Evolutionary conservation across 345 rosid species (phyloP).

Genomic region (Salix udensis): DNA sequence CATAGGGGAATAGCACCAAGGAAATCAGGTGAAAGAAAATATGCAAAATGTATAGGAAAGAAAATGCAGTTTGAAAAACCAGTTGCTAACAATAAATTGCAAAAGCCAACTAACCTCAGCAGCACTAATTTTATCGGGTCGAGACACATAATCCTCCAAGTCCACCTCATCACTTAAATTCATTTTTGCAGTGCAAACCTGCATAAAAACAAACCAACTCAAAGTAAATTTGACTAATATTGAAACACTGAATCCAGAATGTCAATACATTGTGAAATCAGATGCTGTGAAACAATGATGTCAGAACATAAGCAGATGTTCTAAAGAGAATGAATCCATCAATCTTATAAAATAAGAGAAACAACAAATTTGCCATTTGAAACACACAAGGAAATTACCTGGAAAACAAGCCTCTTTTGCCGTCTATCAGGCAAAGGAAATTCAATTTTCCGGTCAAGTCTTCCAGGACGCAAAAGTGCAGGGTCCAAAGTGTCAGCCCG

Average conservation of each 20-base stretch:
- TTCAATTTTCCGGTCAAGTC: constrained; percentile 93
- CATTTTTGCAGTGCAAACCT: constrained; percentile 99
- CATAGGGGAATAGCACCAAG: not conserved
- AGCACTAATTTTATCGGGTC: constrained; percentile 99
- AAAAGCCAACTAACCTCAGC: constrained; percentile 76
- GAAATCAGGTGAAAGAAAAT: not conserved
- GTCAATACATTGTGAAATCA: not conserved
- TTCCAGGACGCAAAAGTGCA: constrained; percentile 95
- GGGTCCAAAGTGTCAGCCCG: constrained; percentile 97
- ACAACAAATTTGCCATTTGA: not conserved
- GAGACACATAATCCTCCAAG: constrained; percentile 96
- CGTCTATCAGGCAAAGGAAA: constrained; percentile 95
- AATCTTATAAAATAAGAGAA: not conserved
- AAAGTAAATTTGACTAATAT: not conserved
- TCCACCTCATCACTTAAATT: constrained; percentile 95
- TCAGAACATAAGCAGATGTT: not conserved
- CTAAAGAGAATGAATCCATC: not conserved
- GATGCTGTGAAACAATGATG: not conserved
- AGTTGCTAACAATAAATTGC: not conserved
- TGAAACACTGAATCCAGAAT: not conserved
- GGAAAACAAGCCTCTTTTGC: constrained; percentile 99
- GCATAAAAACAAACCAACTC: constrained; percentile 6
- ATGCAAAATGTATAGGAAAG: not conserved
- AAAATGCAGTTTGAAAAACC: not conserved
- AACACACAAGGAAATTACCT: constrained; percentile 34